A percentile compares a stretch with the other conserved stretches of the same genome.
Evolutionary conservation across 2,329 filamentous ascomycete species (phyloP).

Genomic region (Fusarium mundagurra): DNA sequence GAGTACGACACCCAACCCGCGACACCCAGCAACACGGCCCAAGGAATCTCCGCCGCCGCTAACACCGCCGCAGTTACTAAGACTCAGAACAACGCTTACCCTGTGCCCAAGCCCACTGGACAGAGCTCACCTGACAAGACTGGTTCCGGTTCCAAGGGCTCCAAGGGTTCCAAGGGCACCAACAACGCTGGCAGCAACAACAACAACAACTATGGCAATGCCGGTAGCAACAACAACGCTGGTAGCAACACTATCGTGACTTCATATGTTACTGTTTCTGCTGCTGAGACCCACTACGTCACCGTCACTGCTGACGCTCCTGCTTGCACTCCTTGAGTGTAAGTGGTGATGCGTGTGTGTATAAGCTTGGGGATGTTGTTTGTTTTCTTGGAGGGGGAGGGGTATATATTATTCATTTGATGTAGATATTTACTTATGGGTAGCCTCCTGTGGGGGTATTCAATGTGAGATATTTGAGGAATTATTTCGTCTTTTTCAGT

Average conservation of each 20-base stretch:
- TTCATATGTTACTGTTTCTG: constrained; percentile 27
- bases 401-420: constrained; percentile 18
- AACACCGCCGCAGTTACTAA: not conserved
- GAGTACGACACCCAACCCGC: constrained; percentile 13
- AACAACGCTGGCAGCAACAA: not conserved
- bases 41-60: constrained; percentile 1
- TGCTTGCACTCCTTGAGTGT: constrained; percentile 22
- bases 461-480: constrained; percentile 44
- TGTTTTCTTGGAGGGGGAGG: not conserved
- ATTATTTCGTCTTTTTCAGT: not conserved
- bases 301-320: constrained; percentile 27
- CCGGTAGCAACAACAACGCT: not conserved
- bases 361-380: not conserved
- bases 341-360: not conserved
- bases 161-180: too few relatives aligned
- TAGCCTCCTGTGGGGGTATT: constrained; percentile 43
- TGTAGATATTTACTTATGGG: constrained; percentile 43
- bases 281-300: not conserved
- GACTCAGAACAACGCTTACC: not conserved
- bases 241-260: constrained; percentile 16
- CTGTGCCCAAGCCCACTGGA: not conserved
- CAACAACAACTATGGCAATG: not conserved
- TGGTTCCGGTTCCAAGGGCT: not conserved
- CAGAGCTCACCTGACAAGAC: not conserved
- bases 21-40: not conserved